phyloP scores from a whole-genome alignment of 352 stramenopile genomes.

The Globisporangium nagaii region DNA sequence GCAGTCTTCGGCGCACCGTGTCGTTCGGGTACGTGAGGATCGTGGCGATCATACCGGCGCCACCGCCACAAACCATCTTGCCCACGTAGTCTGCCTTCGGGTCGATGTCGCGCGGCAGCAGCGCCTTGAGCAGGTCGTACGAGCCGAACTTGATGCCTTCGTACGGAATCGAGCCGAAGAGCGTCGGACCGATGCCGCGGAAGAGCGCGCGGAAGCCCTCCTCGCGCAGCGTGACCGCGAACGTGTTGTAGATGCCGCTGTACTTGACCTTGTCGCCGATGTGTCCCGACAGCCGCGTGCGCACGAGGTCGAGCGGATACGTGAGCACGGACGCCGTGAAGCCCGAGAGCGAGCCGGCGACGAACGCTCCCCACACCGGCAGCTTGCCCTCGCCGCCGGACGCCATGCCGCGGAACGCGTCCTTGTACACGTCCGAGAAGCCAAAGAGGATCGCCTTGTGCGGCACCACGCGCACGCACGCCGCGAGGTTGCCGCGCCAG shows the following conservation, averaged over 20 bases:
- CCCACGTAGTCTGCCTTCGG: constrained; percentile 46
- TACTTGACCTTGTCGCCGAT: constrained; percentile 65
- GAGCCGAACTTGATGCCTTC: constrained; percentile 82
- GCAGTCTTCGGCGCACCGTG: constrained; percentile 76
- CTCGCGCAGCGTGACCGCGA: constrained; percentile 60
- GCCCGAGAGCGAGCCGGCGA: constrained; percentile 64
- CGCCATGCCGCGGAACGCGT: constrained; percentile 45
- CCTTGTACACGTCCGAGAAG: constrained; percentile 86
- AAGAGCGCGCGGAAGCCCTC: constrained; percentile 64
- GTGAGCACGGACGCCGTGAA: constrained; percentile 84
- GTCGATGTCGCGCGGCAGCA: constrained; percentile 56
- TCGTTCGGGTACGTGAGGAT: constrained; percentile 88
- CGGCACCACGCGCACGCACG: constrained; percentile 73
- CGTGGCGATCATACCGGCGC: constrained; percentile 77
- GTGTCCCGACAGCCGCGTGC: constrained; percentile 72
- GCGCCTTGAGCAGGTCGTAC: constrained; percentile 57
- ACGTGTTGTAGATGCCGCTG: constrained; percentile 65
- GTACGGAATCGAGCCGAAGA: constrained; percentile 69
- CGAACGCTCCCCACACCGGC: constrained; percentile 55
- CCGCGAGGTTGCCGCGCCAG: constrained; percentile 70
- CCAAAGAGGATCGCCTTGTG: constrained; percentile 81
- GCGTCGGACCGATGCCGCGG: constrained; percentile 61
- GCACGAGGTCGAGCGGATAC: constrained; percentile 83
- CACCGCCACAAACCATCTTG: constrained; percentile 73
- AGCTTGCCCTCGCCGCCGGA: constrained; percentile 17